phyloP scores from a whole-genome alignment of 2,329 filamentous ascomycete species.

The Diplodia intermedia region DNA sequence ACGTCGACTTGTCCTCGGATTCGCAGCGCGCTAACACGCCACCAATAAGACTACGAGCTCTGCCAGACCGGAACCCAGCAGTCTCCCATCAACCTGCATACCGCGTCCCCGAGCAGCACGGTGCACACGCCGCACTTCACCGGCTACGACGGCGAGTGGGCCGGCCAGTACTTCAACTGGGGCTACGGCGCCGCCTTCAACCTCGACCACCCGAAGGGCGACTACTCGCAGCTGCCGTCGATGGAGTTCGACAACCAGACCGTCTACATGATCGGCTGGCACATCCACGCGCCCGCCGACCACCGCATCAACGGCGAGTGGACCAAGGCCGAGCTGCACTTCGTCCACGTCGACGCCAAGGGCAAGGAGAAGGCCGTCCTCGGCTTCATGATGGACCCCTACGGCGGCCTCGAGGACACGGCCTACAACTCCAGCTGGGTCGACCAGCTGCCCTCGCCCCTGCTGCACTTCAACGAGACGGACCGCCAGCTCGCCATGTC shows the following conservation, averaged over 20 bases:
- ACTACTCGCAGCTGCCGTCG: conserved; percentile 50
- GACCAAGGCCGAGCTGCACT: conserved; percentile 57
- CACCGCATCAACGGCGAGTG: conserved; percentile 55
- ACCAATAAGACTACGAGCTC: conserved; percentile 47
- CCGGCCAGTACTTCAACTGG: conserved; percentile 58
- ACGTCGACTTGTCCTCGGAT: not conserved
- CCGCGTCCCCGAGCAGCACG: conserved; percentile 50
- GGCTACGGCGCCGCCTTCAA: conserved; percentile 58
- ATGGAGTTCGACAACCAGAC: conserved; percentile 57
- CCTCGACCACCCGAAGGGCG: conserved; percentile 44
- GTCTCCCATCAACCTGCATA: conserved; percentile 56
- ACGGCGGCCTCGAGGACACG: conserved; percentile 39
- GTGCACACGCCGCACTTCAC: conserved; percentile 53
- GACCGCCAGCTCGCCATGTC: conserved; percentile 36
- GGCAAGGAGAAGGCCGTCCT: conserved; percentile 56
- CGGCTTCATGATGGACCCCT: conserved; percentile 53
- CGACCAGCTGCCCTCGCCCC: conserved; percentile 48
- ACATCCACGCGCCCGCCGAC: conserved; percentile 60
- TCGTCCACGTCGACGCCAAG: conserved; percentile 55
- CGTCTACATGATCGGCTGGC: conserved; percentile 59
- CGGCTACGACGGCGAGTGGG: conserved; percentile 45
- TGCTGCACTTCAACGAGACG: conserved; percentile 51
- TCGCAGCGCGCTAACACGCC: not conserved
- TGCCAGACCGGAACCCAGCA: conserved; percentile 61
- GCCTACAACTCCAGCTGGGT: conserved; percentile 49